Base-by-base conservation (phyloP, 768 basidiomycete genomes). In the Naganishia friedmannii region DNA sequence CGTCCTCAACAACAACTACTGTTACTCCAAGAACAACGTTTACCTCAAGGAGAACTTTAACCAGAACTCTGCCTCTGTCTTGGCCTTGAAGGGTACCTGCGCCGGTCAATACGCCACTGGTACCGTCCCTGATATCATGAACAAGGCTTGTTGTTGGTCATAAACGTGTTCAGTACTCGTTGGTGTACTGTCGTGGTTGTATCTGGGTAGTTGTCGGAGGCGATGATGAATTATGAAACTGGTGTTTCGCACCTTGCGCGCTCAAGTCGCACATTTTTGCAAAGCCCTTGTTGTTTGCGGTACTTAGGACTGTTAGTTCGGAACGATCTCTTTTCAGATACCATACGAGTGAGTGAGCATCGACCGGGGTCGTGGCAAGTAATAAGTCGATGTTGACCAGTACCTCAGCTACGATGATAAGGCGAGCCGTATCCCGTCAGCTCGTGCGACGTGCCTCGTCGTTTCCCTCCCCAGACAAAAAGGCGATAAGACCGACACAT, bases 31-130 rank as follows among this genome's bases (percentile, higher is more conserved):
- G 57, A 58, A 58, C 21, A 90, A 90, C 75, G 87, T 93, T 74
- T 94, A 93, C 81, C 84, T 93, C 71, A 94, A 92, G 12, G 88
- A 91, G 81, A 91, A 90, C 84, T 86, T 94, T 74, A 83, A 84
- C 70, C 88, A 92, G 77, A 88, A 92, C 81, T 91, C 91, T 89
- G 84, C 93, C 53, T 92, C 90, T 89, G 93, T 93, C 79, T 90
- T 94, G 70, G 88, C 90, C 21, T 86, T 95, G 72, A 93, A 94
- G 75, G 89, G 70, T 48, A 17, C n/a, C 55, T 54, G 46, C 26
- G 32, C 12, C 5, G 42, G 21, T 19, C 19, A 32, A 0, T 60
- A 7, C 0, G 3, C 29, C 13, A 28, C 45, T 21, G 34, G 57
- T 17, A 58, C 57, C 57, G 57, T 58, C 34, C 57, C 57, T 17